Evolutionary conservation across 1,284 basidiomycete species (phyloP).

Genomic region (Coriolopsis trogii): DNA sequence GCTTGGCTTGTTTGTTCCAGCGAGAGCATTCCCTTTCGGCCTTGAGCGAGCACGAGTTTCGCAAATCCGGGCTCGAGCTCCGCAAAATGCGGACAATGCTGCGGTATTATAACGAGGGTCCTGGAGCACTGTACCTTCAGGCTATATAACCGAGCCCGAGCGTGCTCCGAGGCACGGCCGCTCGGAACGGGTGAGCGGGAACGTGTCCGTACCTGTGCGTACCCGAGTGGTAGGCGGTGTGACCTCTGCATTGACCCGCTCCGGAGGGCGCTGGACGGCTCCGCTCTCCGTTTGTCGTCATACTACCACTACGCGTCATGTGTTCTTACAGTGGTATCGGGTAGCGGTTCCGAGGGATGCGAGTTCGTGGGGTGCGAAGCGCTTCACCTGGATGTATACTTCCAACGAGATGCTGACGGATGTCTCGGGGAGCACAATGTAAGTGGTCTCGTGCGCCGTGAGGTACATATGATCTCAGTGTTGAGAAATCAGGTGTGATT

Average conservation of each 20-base stretch:
- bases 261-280: conserved; percentile 10
- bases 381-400: no score
- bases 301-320: neutral
- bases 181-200: conserved; percentile 12
- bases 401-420: no score
- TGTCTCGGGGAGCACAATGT: no score
- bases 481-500: neutral
- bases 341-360: no score
- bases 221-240: no score
- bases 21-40: no score
- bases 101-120: neutral
- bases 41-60: no score
- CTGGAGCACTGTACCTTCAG: neutral
- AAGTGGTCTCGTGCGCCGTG: no score
- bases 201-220: no score
- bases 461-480: neutral
- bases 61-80: neutral
- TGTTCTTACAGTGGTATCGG: no score
- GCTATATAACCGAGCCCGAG: conserved; percentile 6
- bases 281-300: conserved; percentile 1
- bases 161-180: conserved; percentile 19
- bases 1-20: no score
- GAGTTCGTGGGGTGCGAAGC: conserved; percentile 10
- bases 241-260: conserved; percentile 14
- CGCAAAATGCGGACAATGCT: neutral